Conservation (phyloP, 345 rosid genomes). For the Euphorbia lathyris region DNA sequence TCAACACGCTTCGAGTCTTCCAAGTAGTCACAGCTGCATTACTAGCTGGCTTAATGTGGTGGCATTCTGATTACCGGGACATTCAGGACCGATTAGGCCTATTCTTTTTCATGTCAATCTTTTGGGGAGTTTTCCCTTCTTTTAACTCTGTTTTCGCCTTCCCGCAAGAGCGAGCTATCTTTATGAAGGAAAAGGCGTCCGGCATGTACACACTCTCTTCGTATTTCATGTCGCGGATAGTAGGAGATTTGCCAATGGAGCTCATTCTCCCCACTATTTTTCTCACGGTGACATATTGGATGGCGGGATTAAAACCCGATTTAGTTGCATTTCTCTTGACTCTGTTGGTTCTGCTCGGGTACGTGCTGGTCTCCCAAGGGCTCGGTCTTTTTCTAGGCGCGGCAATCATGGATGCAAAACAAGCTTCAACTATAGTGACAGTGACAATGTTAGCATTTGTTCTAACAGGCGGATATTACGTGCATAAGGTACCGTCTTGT, state of each 20-base stretch:
- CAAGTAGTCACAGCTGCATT: constrained; percentile 72
- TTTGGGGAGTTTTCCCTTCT: constrained; percentile 96
- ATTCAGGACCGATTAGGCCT: constrained; percentile 85
- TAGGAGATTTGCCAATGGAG: constrained; percentile 88
- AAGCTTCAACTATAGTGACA: constrained; percentile 78
- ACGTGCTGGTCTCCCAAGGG: constrained; percentile 85
- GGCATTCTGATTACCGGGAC: constrained; percentile 72
- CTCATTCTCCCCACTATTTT: constrained; percentile 77
- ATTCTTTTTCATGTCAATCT: constrained; percentile 77
- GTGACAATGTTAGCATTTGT: constrained; percentile 88
- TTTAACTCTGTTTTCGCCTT: constrained; percentile 79
- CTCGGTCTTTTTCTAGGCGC: constrained; percentile 86
- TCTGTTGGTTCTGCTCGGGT: constrained; percentile 55
- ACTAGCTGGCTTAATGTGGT: constrained; percentile 82
- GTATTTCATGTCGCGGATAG: constrained; percentile 80
- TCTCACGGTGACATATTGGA: constrained; percentile 69
- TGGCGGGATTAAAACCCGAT: constrained; percentile 69
- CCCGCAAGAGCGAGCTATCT: constrained; percentile 84
- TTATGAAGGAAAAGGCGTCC: constrained; percentile 69
- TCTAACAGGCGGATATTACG: constrained; percentile 79
- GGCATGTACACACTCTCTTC: constrained; percentile 92
- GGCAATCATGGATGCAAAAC: constrained; percentile 84
- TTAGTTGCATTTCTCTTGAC: constrained; percentile 47
- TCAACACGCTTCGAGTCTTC: constrained; percentile 63
- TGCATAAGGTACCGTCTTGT: constrained; percentile 69